A percentile compares a stretch with the other conserved stretches of the same genome.
These are phyloP conservation scores for Aspergillus diversus DNA, from an alignment of 495 filamentous ascomycete genomes.

Conservation along the genomic window DNA sequence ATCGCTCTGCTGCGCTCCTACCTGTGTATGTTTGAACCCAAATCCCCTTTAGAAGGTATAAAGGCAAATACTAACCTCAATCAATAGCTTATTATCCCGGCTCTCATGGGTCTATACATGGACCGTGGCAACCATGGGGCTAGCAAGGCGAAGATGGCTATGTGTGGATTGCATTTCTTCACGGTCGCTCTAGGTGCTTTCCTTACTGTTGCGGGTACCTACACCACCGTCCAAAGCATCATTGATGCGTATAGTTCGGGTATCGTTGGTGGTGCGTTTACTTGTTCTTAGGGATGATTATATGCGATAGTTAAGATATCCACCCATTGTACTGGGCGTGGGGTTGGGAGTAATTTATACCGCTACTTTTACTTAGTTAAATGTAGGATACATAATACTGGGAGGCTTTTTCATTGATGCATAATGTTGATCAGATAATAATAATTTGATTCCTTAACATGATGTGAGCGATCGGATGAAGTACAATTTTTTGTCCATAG, in stretches of 20 bases:
- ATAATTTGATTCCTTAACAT: too few species aligned
- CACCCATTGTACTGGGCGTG: neutral
- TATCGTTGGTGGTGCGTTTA: neutral
- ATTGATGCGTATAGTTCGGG: neutral
- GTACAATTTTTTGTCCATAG: too few species aligned
- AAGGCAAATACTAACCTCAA: neutral
- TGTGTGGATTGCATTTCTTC: neutral
- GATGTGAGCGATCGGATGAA: too few species aligned
- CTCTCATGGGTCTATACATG: neutral
- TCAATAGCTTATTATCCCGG: neutral
- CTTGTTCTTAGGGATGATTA: neutral
- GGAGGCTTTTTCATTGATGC: too few species aligned
- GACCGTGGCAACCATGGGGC: neutral
- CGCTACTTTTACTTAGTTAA: too few species aligned
- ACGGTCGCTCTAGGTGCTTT: neutral
- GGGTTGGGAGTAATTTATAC: too few species aligned
- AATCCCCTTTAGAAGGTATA: neutral
- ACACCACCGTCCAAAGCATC: neutral
- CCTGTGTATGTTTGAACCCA: neutral
- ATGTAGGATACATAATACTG: too few species aligned
- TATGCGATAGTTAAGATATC: neutral
- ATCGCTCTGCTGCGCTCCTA: slow-evolving; percentile 34
- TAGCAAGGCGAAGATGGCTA: neutral
- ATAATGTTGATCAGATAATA: too few species aligned
- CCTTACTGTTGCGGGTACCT: neutral